phyloP scores from a whole-genome alignment of 1,139 yeast species.

The Magnusiomyces ingens region DNA sequence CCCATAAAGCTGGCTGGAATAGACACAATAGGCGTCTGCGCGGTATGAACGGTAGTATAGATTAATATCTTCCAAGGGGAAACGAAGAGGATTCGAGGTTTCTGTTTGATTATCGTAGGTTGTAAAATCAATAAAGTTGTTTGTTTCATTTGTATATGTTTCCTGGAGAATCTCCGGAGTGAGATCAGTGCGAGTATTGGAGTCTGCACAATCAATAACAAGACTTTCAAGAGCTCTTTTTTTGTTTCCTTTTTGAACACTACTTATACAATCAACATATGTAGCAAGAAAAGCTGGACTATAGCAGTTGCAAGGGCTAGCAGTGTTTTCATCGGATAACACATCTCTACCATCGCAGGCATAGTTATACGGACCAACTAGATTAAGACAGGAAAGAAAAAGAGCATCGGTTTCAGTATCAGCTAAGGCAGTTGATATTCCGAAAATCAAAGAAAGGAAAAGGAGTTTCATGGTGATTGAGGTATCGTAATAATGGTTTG shows the following conservation, averaged over 20 bases:
- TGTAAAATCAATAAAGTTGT: conserved; percentile 6
- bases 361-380: too few relatives aligned
- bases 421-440: too few relatives aligned
- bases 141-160: conserved; percentile 6
- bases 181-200: not conserved
- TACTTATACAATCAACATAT: conserved; percentile 4
- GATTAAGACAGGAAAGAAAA: too few relatives aligned
- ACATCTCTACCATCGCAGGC: too few relatives aligned
- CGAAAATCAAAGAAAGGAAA: too few relatives aligned
- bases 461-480: too few relatives aligned
- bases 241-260: conserved; percentile 6
- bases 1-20: conserved; percentile 1
- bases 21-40: not conserved
- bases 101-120: not conserved
- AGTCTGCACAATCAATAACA: not conserved
- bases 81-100: not conserved
- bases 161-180: conserved; percentile 1
- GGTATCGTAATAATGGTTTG: too few relatives aligned
- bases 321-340: too few relatives aligned
- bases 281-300: conserved; percentile 10
- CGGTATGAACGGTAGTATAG: not conserved
- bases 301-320: conserved; percentile 1
- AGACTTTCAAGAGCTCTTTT: conserved; percentile 1
- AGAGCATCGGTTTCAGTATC: too few relatives aligned
- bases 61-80: conserved; percentile 1